These are phyloP conservation scores for Mortierella sp. DNA, from an alignment of 371 early-diverging fungal species.

Conservation along the genomic window DNA sequence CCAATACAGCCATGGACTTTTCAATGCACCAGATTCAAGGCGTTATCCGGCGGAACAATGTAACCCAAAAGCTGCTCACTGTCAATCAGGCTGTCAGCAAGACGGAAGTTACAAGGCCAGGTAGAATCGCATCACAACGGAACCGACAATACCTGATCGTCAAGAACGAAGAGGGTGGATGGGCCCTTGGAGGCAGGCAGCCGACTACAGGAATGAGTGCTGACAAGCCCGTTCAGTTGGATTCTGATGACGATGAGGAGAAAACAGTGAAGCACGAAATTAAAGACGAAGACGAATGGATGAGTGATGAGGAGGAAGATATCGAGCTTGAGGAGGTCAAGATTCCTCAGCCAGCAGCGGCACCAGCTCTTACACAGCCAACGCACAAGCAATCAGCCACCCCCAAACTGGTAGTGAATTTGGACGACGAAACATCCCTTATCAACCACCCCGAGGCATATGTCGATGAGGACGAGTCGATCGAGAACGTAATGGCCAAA, in stretches of 20 bases:
- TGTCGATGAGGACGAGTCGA: conserved; percentile 63
- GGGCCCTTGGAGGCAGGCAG: conserved; percentile 66
- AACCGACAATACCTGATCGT: conserved; percentile 83
- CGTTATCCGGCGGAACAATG: conserved; percentile 84
- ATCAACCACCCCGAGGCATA: conserved; percentile 59
- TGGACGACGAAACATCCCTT: conserved; percentile 21
- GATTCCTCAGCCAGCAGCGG: background rate
- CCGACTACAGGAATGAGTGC: conserved; percentile 32
- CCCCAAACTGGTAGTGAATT: background rate
- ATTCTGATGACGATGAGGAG: conserved; percentile 43
- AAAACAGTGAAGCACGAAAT: conserved; percentile 32
- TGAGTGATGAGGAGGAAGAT: conserved; percentile 52
- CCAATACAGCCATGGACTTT: conserved; percentile 83
- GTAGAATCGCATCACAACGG: conserved; percentile 85
- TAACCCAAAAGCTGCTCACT: conserved; percentile 82
- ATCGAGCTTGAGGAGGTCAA: conserved; percentile 57
- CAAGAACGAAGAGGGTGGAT: conserved; percentile 86
- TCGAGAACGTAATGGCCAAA: conserved; percentile 64
- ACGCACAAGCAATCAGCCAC: background rate
- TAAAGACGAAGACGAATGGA: conserved; percentile 54
- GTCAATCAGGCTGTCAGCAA: conserved; percentile 67
- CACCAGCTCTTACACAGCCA: background rate
- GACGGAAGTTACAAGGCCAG: conserved; percentile 43
- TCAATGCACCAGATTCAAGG: conserved; percentile 90
- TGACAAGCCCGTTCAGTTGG: conserved; percentile 48